Base-by-base conservation (phyloP, 805 yeast species). In the Ogataea zsoltii region DNA sequence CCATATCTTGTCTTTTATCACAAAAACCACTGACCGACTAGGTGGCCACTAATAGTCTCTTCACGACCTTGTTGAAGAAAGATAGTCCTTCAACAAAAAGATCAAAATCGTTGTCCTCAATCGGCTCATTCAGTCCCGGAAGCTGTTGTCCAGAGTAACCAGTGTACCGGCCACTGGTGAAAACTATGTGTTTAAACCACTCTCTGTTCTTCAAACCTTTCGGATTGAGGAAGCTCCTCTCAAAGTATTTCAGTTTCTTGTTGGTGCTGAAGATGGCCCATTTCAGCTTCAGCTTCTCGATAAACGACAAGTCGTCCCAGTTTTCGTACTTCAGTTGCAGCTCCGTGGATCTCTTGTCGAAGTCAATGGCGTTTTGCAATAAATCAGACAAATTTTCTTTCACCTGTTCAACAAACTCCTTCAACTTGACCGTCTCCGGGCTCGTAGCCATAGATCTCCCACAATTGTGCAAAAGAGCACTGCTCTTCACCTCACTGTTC, bases 121-220 rank as follows among this genome's bases (percentile, higher is more conserved):
- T 54, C 0, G 80, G 75, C 55, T 81, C 85, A 5, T 66, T 66
- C 31, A 80, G 60, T 0, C 80, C 83, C 1, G 85, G 85, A 44
- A 79, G 65, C 31, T 74, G 69, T 43, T 76, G 80, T 3, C 83
- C 83, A n/a, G 75, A 73, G 49, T 80, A 80, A 2, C 85, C 85
- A 0, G 83, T 79, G 62, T 76, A 74, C 38, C 82, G 60, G 2
- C 83, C 83, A 38, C 82, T 78, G 2, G 84, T 80, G 58, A 67
- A 80, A n/a, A 80, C 69, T 34, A 74, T 63, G 57, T 81, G 86
- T 59, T 74, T 78, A 65, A 75, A 80, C 84, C 85, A 81, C 2
- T 68, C 59, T 42, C 85, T 68, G 34, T 65, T 68, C 13, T 69
- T 72, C 15, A 80, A 66, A 1, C 86, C 86, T 3, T 68, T 65